A percentile compares a stretch with the other conserved stretches of the same genome.
phyloP scores from a whole-genome alignment of 106 monocot species.

The Platanthera zijinensis region DNA sequence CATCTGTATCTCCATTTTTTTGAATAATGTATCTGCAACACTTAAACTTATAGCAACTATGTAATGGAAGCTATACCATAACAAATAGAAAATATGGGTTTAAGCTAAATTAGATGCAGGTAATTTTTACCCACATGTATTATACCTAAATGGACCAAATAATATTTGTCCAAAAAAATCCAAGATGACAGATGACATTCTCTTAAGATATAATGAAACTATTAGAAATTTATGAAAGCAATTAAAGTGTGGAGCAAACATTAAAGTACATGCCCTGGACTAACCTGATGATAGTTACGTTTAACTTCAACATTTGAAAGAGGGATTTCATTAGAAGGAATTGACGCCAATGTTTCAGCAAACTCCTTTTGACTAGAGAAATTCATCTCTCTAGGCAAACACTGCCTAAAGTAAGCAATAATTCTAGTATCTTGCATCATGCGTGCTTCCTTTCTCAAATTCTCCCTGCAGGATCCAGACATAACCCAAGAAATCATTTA shows the following conservation, averaged over 20 bases:
- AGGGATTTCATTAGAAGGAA: conserved; percentile 46
- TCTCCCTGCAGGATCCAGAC: conserved; percentile 19
- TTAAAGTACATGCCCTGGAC: not conserved
- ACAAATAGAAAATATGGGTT: no score
- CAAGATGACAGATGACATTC: not conserved
- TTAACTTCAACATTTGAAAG: conserved; percentile 39
- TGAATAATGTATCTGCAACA: no score
- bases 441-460: conserved; percentile 44
- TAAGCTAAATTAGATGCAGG: no score
- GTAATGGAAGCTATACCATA: no score
- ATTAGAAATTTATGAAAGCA: not conserved
- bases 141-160: not conserved
- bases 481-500: conserved; percentile 3
- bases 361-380: conserved; percentile 36
- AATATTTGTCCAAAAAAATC: not conserved
- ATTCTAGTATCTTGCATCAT: conserved; percentile 48
- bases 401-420: conserved; percentile 66
- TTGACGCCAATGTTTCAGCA: conserved; percentile 40
- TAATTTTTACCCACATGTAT: no score
- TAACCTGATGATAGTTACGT: conserved; percentile 39
- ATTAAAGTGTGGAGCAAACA: not conserved
- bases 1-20: no score
- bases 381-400: conserved; percentile 37
- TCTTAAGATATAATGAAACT: not conserved
- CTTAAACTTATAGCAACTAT: no score